Base-by-base conservation (phyloP, 169 alveolate species). In the Plasmodium inui region DNA sequence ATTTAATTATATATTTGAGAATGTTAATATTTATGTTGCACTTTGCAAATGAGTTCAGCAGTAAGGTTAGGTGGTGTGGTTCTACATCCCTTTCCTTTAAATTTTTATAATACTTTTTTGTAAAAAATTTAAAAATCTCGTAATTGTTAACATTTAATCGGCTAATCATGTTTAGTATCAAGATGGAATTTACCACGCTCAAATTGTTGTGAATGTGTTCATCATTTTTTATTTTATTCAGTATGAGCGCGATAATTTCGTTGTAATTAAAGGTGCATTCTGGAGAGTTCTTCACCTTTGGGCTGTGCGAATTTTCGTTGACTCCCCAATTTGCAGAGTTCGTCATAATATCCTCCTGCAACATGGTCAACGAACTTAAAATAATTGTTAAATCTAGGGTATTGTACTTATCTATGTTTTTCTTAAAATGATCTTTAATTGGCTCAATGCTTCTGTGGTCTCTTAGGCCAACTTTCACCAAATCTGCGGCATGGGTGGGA, bases 81-180 rank as follows among this genome's bases (percentile, higher is more conserved):
- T 91, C 95, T 82, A 91, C 82, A 81, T 91, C 95, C 37, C 83
- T 81, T 81, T 91, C 95, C 22, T 91, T 91, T 82, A 91, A 81
- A 9, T 91, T 91, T 91, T 91, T 91, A 67, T 70, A 91, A 91
- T 82, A 91, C 17, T 70, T 91, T 72, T 81, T 91, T 30, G 95
- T 91, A 72, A 91, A 91, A 26, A 91, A 81, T 91, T 91, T 91
- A 82, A 91, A 91, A 71, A 91, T 81, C 8, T 91, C 95, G 34
- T 91, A 91, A 91, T 80, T 82, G 46, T 71, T 57, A 44, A 91
- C 28, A 82, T 91, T 91, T 72, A 82, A 44, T 82, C 92, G 44
- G 57, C 95, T 91, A 14, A 91, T 44, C 95, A 91, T 80, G 67
- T 91, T 91, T 30, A 91, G 67, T 81, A 91, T 91, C 19, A 91